Base-by-base conservation (phyloP, 345 rosid species). In the Noccaea bulbosa region DNA sequence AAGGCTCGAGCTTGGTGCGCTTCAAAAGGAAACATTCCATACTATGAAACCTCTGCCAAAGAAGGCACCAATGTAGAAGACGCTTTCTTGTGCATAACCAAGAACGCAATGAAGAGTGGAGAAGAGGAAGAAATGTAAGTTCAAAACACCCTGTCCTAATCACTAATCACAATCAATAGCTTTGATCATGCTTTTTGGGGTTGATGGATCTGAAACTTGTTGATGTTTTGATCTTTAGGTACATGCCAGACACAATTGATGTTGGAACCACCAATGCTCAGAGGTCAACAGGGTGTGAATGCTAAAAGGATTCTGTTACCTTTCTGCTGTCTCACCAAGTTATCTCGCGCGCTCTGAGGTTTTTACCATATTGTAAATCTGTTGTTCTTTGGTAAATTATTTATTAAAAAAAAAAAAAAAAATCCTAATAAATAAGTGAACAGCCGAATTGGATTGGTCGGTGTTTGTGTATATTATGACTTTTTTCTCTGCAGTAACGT, bases 1-100 rank as follows among this genome's bases (percentile, higher is more conserved):
- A 93, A 90, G 71, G 93, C 88, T 3, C 84, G 85, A 80, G 90
- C 93, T 30, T 93, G 97, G 96, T 90, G 96, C 79, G 96, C 96
- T 64, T 87, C 96, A 5, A 93, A 88, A 78, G 97, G 96, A 52
- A 90, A 88, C 81, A 88, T 93, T 45, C 93, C 96, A 0, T 93
- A 93, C 76, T 93, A 88, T 64, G 97, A 93, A 79, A 93, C 98
- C 41, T 90, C 97, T 37, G 97, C 97, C 15, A 93, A 90, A 71
- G 98, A 90, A 81, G 98, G 98, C 48, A 82, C 85, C 75, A 90
- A 93, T 67, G 98, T 93, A 14, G 98, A 93, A 46, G 96, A 85
- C 63, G 97, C 93, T 32, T 93, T 93, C 80, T 72, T 85, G 59
- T 87, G 93, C 72, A 88, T 93, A 80, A 92, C 98, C 27, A 88